Evolutionary conservation across 345 rosid species (phyloP).

Genomic region (Aquilaria sinensis): DNA sequence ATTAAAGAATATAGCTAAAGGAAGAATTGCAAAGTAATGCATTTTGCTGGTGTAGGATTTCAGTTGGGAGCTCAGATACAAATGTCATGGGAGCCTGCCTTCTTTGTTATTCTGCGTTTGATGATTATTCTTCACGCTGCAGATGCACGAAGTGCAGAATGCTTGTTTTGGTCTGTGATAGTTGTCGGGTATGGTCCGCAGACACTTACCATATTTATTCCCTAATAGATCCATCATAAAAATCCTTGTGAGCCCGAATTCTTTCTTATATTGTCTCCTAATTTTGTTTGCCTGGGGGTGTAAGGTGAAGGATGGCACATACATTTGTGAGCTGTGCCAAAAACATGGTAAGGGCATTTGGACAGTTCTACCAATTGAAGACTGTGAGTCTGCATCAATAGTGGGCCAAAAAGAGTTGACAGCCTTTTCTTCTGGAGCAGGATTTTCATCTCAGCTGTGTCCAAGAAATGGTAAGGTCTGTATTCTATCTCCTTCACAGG

Average conservation of each 20-base stretch:
- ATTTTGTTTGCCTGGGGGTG: conserved; percentile 10
- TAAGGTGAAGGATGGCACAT: conserved; percentile 50
- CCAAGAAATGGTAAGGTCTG: conserved; percentile 61
- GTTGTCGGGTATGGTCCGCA: conserved; percentile 48
- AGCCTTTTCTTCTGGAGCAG: conserved; percentile 20
- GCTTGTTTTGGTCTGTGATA: conserved; percentile 87
- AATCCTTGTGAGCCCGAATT: neutral
- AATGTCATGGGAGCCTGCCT: conserved; percentile 64
- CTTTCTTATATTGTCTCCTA: conserved; percentile 15
- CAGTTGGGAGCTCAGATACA: conserved; percentile 76
- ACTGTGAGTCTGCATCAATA: conserved; percentile 13
- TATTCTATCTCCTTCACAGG: conserved; percentile 13
- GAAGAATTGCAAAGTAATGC: neutral
- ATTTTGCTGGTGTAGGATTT: conserved; percentile 44
- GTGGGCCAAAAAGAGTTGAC: conserved; percentile 10
- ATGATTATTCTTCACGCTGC: conserved; percentile 81
- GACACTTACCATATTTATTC: neutral
- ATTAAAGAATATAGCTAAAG: too few species aligned
- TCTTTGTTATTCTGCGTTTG: conserved; percentile 58
- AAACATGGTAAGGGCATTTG: conserved; percentile 43
- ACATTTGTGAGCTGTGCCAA: conserved; percentile 79
- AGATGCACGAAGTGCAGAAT: conserved; percentile 76
- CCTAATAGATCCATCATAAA: neutral
- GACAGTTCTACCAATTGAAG: conserved; percentile 15
- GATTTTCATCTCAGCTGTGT: conserved; percentile 19